phyloP scores from a whole-genome alignment of 345 rosid species.

The Sisymbrium irio region DNA sequence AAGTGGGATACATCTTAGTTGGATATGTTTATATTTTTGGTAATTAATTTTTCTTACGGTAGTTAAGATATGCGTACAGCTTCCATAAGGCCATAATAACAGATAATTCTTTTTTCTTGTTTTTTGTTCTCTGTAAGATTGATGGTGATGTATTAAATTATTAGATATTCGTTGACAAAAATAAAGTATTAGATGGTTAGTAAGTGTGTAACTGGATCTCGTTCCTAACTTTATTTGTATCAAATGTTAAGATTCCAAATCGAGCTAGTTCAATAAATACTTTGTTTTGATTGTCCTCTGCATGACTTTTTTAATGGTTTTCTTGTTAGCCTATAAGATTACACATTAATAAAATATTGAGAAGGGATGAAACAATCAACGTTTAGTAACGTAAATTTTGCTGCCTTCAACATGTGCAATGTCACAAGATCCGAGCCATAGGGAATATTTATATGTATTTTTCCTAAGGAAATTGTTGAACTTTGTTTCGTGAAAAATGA shows the following conservation, averaged over 20 bases:
- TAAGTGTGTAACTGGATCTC: not conserved
- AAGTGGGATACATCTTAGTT: not conserved
- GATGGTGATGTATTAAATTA: not conserved
- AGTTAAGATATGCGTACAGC: not conserved
- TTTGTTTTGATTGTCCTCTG: not conserved
- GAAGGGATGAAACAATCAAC: conserved; percentile 6
- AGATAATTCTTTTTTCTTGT: too few relatives aligned
- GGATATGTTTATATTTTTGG: not conserved
- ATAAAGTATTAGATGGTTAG: not conserved
- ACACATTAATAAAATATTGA: not conserved
- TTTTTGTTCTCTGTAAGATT: not conserved
- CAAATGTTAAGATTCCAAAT: not conserved
- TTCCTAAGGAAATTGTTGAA: not conserved
- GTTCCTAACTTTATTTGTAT: not conserved
- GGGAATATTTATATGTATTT: not conserved
- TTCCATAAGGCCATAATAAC: not conserved
- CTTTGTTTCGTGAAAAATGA: not conserved
- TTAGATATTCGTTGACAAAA: not conserved
- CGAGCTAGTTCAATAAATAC: not conserved
- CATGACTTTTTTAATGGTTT: not conserved
- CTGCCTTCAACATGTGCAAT: conserved; percentile 33
- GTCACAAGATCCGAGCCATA: conserved; percentile 29
- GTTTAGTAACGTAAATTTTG: conserved; percentile 27
- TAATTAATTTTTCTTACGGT: not conserved
- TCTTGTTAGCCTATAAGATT: not conserved